A percentile compares a stretch with the other conserved stretches of the same genome.
phyloP scores from a whole-genome alignment of 1,284 basidiomycete genomes.

The Neonothopanus nambi region DNA sequence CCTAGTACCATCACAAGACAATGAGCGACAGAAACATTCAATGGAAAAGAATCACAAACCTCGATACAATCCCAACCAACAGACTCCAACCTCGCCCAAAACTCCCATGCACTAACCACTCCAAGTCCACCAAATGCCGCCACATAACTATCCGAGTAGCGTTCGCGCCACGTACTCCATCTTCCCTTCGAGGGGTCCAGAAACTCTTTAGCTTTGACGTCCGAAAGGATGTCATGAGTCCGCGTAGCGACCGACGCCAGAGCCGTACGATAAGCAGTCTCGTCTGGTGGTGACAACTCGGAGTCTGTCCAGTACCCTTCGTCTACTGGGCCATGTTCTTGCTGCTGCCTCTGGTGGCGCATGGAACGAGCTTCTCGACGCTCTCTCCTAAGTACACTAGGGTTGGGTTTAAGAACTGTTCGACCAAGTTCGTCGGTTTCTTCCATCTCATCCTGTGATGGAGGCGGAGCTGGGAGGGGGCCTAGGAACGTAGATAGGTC shows the following conservation, averaged over 20 bases:
- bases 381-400: constrained; percentile 46
- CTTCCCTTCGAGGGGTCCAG: constrained; percentile 78
- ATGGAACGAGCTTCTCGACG: constrained; percentile 55
- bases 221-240: constrained; percentile 65
- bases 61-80: constrained; percentile 87
- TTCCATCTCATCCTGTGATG: constrained; percentile 35
- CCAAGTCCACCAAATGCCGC: constrained; percentile 91
- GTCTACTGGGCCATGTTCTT: constrained; percentile 35
- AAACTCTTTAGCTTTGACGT: constrained; percentile 89
- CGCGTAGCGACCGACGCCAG: constrained; percentile 54
- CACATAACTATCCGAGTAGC: constrained; percentile 80
- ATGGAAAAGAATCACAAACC: constrained; percentile 42
- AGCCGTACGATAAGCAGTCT: constrained; percentile 70
- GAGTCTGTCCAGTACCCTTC: constrained; percentile 90
- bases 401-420: constrained; percentile 45
- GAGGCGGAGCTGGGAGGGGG: constrained; percentile 34
- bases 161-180: constrained; percentile 81
- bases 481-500: constrained; percentile 81
- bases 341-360: constrained; percentile 47
- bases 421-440: constrained; percentile 70
- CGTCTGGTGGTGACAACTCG: constrained; percentile 64
- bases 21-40: constrained; percentile 1
- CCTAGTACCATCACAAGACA: constrained; percentile 30
- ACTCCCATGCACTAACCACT: constrained; percentile 92
- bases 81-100: constrained; percentile 88